These are phyloP conservation scores for Aaosphaeria arxii DNA, from an alignment of 2,329 filamentous ascomycete species.

Conservation along the genomic window DNA sequence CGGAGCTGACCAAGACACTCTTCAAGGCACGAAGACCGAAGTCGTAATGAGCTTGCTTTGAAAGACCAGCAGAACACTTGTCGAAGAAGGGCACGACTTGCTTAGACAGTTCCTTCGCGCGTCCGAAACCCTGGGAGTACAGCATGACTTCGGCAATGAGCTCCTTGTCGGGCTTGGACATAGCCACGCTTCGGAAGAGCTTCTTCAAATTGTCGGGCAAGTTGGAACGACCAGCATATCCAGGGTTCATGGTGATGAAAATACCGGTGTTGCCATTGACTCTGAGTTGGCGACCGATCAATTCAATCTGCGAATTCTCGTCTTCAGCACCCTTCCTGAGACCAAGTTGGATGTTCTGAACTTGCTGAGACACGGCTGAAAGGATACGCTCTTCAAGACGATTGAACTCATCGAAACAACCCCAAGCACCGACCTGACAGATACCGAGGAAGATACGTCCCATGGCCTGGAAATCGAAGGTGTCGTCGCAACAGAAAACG, in stretches of 20 bases:
- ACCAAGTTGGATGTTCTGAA: conserved; percentile 98
- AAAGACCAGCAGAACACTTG: conserved; percentile 73
- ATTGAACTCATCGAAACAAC: conserved; percentile 99
- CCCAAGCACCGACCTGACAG: conserved; percentile 98
- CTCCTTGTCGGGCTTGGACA: conserved; percentile 99
- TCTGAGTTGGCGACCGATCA: conserved; percentile 84
- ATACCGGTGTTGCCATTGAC: conserved; percentile 95
- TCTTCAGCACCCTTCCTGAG: conserved; percentile 81
- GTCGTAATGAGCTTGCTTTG: conserved; percentile 98
- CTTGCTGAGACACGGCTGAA: conserved; percentile 97
- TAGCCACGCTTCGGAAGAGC: conserved; percentile 96
- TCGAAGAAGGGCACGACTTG: conserved; percentile 99
- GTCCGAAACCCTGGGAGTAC: conserved; percentile 98
- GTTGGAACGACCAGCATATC: conserved; percentile 96
- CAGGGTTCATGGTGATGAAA: conserved; percentile 99
- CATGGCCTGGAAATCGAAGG: conserved; percentile 99
- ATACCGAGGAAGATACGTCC: conserved; percentile 98
- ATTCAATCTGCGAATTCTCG: conserved; percentile 83
- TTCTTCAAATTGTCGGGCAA: conserved; percentile 99
- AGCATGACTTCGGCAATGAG: conserved; percentile 99
- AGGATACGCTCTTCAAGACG: conserved; percentile 96
- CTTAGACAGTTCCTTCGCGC: conserved; percentile 89
- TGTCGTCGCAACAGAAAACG: conserved; percentile 99
- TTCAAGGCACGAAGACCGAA: conserved; percentile 97
- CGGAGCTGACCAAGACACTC: conserved; percentile 96